Evolutionary conservation across 306 rosid species (phyloP).

Genomic region (Fragaria nilgerrensis): DNA sequence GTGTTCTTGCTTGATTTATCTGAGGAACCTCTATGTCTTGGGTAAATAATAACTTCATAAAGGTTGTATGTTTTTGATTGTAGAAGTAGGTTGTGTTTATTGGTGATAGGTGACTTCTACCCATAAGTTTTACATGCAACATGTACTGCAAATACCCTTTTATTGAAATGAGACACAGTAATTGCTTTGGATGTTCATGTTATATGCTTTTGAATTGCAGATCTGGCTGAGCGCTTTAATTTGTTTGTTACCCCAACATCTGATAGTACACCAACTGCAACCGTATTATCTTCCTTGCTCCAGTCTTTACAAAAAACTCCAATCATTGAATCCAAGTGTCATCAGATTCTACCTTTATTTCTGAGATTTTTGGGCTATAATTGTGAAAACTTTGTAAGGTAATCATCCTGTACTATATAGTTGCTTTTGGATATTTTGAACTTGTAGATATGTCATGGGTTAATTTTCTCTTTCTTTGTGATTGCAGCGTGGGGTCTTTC

Average conservation of each 20-base stretch:
- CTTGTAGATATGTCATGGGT: constrained; percentile 1
- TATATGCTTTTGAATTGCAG: constrained; percentile 48
- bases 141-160: not conserved
- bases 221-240: constrained; percentile 52
- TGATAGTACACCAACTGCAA: constrained; percentile 59
- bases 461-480: constrained; percentile 32
- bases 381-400: constrained; percentile 53
- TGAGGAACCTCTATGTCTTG: not conserved
- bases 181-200: constrained; percentile 7
- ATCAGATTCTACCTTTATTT: constrained; percentile 60
- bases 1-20: not conserved
- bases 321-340: constrained; percentile 56
- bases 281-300: constrained; percentile 62
- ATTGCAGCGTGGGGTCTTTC: constrained; percentile 73
- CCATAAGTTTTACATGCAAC: not conserved
- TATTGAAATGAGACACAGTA: not conserved
- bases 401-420: constrained; percentile 16
- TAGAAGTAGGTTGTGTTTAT: not conserved
- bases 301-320: constrained; percentile 74
- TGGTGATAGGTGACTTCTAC: not conserved
- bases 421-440: constrained; percentile 5
- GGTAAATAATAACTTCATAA: not conserved
- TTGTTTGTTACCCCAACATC: constrained; percentile 42
- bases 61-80: not conserved
- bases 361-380: constrained; percentile 75